Evolutionary conservation across 176 grass and related monocot species (phyloP).

Genomic region (Musa troglodytarum): DNA sequence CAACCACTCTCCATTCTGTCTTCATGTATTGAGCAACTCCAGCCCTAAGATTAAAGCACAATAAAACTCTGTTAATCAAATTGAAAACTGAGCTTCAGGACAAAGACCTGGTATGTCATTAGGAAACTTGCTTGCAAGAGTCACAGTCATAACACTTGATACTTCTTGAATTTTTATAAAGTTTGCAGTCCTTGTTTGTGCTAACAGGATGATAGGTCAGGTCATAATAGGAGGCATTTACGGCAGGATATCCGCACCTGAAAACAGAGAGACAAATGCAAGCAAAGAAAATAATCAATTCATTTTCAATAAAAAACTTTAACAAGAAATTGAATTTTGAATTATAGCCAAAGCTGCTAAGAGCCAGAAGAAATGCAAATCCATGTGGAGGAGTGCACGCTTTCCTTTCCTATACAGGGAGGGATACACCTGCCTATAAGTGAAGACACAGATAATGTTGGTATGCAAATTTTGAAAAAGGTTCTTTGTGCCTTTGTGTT

Average conservation of each 20-base stretch:
- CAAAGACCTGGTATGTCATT: neutral
- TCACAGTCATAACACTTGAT: conserved; percentile 81
- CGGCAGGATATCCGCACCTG: conserved; percentile 73
- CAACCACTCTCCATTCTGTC: conserved; percentile 75
- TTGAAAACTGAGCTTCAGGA: neutral
- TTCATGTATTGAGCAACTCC: conserved; percentile 98
- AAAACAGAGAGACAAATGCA: conserved; percentile 4
- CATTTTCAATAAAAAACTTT: neutral
- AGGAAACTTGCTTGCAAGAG: conserved; percentile 80
- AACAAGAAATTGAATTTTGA: neutral
- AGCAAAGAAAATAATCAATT: neutral
- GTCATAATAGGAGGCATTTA: conserved; percentile 83
- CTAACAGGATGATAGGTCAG: conserved; percentile 72
- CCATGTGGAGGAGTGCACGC: too few species aligned
- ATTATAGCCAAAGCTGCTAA: too few species aligned
- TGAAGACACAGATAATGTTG: too few species aligned
- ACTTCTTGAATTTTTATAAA: conserved; percentile 56
- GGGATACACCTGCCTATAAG: too few species aligned
- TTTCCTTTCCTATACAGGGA: too few species aligned
- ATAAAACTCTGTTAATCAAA: neutral
- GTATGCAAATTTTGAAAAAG: too few species aligned
- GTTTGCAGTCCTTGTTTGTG: conserved; percentile 74
- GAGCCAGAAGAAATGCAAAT: too few species aligned
- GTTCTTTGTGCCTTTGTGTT: too few species aligned
- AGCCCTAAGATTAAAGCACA: conserved; percentile 41